These are phyloP conservation scores for Lipomyces yamadae DNA, from an alignment of 805 yeast species.

Conservation along the genomic window DNA sequence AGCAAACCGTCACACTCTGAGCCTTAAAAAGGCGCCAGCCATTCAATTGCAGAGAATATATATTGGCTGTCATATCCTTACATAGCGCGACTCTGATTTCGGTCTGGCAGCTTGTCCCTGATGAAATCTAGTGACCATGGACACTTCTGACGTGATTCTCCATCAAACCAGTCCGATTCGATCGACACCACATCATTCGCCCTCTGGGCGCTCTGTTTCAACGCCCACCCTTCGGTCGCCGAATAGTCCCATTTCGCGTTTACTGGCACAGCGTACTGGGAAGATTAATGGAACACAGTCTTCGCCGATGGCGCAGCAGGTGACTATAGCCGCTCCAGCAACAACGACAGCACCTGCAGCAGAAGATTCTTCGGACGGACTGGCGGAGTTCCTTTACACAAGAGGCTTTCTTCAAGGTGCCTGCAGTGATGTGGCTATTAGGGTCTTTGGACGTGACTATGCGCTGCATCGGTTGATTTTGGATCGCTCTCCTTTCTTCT, in stretches of 20 bases:
- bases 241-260: slow-evolving; percentile 1
- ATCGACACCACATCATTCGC: background rate
- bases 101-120: background rate
- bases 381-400: slow-evolving; percentile 46
- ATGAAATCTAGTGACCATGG: background rate
- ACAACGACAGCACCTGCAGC: background rate
- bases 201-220: background rate
- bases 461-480: slow-evolving; percentile 55
- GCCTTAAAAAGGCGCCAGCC: background rate
- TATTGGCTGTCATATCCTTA: background rate
- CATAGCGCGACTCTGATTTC: background rate
- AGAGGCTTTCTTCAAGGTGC: slow-evolving; percentile 53
- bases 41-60: background rate
- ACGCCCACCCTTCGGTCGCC: slow-evolving; percentile 2
- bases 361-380: slow-evolving; percentile 6
- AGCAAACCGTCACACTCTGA: background rate
- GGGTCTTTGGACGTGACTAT: slow-evolving; percentile 54
- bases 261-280: background rate
- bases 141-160: background rate
- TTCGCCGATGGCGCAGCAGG: background rate
- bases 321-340: background rate
- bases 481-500: slow-evolving; percentile 55
- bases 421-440: slow-evolving; percentile 55
- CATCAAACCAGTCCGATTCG: background rate
- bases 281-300: background rate